These are phyloP conservation scores for Paraconiothyrium sp. DNA, from an alignment of 2,329 filamentous ascomycete genomes.

Conservation along the genomic window DNA sequence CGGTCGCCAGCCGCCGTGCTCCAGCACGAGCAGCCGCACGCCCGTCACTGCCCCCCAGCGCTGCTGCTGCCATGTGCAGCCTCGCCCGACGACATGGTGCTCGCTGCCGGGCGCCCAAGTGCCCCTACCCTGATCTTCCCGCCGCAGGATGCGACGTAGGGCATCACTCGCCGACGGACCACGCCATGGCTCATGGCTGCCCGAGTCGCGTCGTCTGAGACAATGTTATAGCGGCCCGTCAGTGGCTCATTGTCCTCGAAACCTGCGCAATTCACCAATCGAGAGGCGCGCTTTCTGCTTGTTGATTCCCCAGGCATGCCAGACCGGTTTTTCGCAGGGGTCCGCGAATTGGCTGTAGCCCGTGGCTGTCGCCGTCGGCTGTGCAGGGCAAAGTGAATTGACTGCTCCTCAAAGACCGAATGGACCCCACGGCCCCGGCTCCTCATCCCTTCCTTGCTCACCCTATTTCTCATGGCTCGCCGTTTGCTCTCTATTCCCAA, in stretches of 20 bases:
- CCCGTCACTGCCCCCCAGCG: background rate
- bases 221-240: conserved; percentile 16
- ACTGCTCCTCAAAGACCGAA: conserved; percentile 28
- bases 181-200: conserved; percentile 16
- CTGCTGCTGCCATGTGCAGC: background rate
- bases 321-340: conserved; percentile 37
- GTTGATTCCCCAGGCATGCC: conserved; percentile 32
- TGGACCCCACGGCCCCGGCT: conserved; percentile 35
- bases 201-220: conserved; percentile 22
- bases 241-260: conserved; percentile 19
- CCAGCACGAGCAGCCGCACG: background rate
- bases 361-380: conserved; percentile 41
- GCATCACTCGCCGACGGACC: conserved; percentile 11
- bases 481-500: conserved; percentile 29
- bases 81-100: background rate
- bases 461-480: conserved; percentile 35
- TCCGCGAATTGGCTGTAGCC: conserved; percentile 20
- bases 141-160: conserved; percentile 11
- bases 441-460: conserved; percentile 32
- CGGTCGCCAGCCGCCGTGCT: background rate
- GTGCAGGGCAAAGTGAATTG: conserved; percentile 39
- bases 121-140: conserved; percentile 1
- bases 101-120: background rate
- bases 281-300: conserved; percentile 8
- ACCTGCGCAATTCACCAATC: conserved; percentile 23